Percentiles rank a stretch among this genome's conserved stretches.
These are phyloP conservation scores for Parafenestella ontariensis DNA, from an alignment of 2,329 filamentous ascomycete genomes.

Conservation along the genomic window DNA sequence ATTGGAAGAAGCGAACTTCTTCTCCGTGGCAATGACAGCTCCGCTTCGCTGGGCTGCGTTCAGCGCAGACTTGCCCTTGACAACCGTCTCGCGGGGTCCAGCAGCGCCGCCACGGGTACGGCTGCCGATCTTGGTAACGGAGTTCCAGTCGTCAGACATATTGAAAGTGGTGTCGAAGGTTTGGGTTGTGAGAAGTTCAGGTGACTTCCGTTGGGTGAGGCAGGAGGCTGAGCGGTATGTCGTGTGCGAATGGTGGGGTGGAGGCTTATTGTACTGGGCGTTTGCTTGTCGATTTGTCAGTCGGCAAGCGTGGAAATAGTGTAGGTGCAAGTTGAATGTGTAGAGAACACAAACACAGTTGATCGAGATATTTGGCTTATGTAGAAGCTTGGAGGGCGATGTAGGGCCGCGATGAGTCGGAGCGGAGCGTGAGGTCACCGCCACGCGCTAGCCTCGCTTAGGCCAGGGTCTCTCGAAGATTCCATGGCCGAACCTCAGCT, in stretches of 20 bases:
- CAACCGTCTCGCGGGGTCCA: conserved; percentile 79
- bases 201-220: conserved; percentile 12
- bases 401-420: conserved; percentile 25
- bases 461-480: conserved; percentile 23
- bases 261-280: conserved; percentile 14
- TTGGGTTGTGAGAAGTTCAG: conserved; percentile 4
- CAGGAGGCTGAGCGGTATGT: conserved; percentile 13
- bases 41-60: conserved; percentile 90
- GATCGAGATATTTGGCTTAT: conserved; percentile 16
- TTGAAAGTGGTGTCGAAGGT: conserved; percentile 25
- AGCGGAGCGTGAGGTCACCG: conserved; percentile 28
- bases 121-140: conserved; percentile 91
- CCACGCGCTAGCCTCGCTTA: conserved; percentile 25
- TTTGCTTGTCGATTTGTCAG: conserved; percentile 17
- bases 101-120: conserved; percentile 74
- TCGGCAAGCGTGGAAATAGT: not conserved
- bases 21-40: conserved; percentile 81
- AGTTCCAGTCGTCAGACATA: conserved; percentile 85
- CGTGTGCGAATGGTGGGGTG: conserved; percentile 14
- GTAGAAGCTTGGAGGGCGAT: conserved; percentile 16
- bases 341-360: conserved; percentile 2
- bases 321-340: conserved; percentile 3
- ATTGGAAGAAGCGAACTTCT: conserved; percentile 85
- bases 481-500: conserved; percentile 15
- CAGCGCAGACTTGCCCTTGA: conserved; percentile 81